Percentiles rank a stretch among this genome's conserved stretches.
phyloP scores from a whole-genome alignment of 331 rosid genomes.

The Malus hybrid region DNA sequence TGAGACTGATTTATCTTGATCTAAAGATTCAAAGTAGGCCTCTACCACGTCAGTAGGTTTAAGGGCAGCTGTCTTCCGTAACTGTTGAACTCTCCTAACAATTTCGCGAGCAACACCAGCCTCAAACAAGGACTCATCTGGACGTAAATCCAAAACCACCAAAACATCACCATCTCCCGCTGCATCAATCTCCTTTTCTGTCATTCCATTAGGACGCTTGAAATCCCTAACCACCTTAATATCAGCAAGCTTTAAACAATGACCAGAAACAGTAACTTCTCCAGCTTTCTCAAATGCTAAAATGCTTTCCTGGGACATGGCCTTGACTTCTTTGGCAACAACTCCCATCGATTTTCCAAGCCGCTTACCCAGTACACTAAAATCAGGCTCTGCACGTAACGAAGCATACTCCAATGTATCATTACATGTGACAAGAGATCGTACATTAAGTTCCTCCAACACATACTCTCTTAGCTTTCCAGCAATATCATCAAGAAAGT shows the following conservation, averaged over 20 bases:
- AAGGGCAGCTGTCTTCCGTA: conserved; percentile 76
- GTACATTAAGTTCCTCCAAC: conserved; percentile 79
- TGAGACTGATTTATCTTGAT: conserved; percentile 50
- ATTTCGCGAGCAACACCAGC: conserved; percentile 96
- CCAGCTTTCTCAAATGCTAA: conserved; percentile 81
- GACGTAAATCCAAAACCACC: conserved; percentile 56
- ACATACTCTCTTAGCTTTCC: conserved; percentile 90
- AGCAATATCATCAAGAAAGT: conserved; percentile 85
- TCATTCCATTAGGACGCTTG: conserved; percentile 28
- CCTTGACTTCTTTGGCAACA: conserved; percentile 75
- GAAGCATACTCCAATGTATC: conserved; percentile 82
- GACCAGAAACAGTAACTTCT: conserved; percentile 59
- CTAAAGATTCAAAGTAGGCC: conserved; percentile 70
- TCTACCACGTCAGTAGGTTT: conserved; percentile 88
- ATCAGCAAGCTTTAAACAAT: conserved; percentile 69
- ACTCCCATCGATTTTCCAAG: conserved; percentile 81
- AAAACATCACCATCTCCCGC: conserved; percentile 93
- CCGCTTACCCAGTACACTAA: conserved; percentile 79
- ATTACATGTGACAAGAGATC: conserved; percentile 72
- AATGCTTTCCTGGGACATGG: conserved; percentile 79
- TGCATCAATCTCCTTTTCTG: conserved; percentile 45
- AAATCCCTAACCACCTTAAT: conserved; percentile 85
- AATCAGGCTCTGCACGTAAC: conserved; percentile 86
- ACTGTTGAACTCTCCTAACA: conserved; percentile 89
- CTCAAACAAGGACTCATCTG: too few species aligned